Conservation (phyloP, 2,329 filamentous ascomycete species). For the Penicillium sp. region DNA sequence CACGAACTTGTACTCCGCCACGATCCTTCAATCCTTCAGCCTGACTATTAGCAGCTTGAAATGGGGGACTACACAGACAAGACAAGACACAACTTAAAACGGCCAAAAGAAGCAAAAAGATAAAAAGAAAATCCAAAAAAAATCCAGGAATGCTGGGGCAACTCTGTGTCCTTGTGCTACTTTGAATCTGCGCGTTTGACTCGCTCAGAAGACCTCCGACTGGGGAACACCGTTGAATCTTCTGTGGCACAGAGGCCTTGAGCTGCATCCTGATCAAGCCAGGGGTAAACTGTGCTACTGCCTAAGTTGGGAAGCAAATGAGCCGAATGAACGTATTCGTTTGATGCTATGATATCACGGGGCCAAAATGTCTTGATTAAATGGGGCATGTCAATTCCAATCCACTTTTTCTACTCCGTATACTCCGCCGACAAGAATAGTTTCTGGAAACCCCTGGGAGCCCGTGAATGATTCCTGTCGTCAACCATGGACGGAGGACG, state of each 20-base stretch:
- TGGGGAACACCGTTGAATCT: not conserved
- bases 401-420: not conserved
- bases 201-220: constrained; percentile 2
- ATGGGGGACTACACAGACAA: constrained; percentile 8
- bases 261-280: constrained; percentile 13
- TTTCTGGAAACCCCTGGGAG: not conserved
- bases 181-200: constrained; percentile 5
- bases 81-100: constrained; percentile 8
- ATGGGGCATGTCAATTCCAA: not conserved
- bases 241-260: constrained; percentile 5
- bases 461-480: constrained; percentile 1
- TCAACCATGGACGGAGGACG: constrained; percentile 3
- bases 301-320: constrained; percentile 1
- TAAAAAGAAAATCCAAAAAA: not conserved
- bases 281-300: constrained; percentile 9
- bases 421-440: not conserved
- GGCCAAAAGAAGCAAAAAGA: constrained; percentile 13
- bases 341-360: not conserved
- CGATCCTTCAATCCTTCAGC: not conserved
- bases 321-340: not conserved
- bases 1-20: not conserved
- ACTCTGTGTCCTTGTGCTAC: constrained; percentile 6
- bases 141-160: constrained; percentile 1
- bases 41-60: not conserved
- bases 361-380: not conserved